Evolutionary conservation across 192 early-diverging fungal genomes (phyloP), one percentile per base, ranked within the genome.

Genomic region (Umbelopsis ramanniana): DNA sequence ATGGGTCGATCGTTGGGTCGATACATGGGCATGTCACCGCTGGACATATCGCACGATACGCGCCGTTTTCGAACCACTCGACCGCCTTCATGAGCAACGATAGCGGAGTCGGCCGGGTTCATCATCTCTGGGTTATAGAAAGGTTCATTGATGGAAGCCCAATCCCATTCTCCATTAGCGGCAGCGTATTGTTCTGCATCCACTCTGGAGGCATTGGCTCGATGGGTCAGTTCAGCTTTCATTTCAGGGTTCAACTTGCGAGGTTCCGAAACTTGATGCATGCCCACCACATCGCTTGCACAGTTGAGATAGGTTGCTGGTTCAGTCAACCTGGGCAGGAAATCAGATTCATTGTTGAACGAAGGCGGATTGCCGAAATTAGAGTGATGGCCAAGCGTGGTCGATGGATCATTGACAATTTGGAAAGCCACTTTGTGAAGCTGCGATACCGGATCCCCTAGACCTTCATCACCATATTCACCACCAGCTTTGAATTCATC

Each of bases 401-500:
- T 73, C 4, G 66, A 55, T 0, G 83, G 46, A 29, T 86, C 72
- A 7, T 84, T 84, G 4, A 79, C 82, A 53, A 95, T 85, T 81
- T 95, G 90, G 72, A 97, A 89, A 6, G 94, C 94, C 0, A 97
- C 89, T 82, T 95, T 95, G 83, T 97, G 94, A 63, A 97, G 80
- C 79, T 94, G 94, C 17, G 92, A 93, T 1, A 97, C 89, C 0
- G 94, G 93, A 74, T 97, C 95, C 26, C 93, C 93, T 7, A 89
- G 67, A 14, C 88, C 73, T 63, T 84, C 81, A 29, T 81, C 77
- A n/a, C 76, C 78, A 46, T 75, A 76, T 66, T 82, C 81, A 19
- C 81, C 76, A 55, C 69, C 74, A 26, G 40, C 55, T 3, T 68
- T 68, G 8, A 74, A 46, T 23, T 52, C 45, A 57, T 54, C 67